Percentiles rank a stretch among this genome's conserved stretches.
Conservation (phyloP, 352 stramenopile genomes). For the Globisporangium alternatum region DNA sequence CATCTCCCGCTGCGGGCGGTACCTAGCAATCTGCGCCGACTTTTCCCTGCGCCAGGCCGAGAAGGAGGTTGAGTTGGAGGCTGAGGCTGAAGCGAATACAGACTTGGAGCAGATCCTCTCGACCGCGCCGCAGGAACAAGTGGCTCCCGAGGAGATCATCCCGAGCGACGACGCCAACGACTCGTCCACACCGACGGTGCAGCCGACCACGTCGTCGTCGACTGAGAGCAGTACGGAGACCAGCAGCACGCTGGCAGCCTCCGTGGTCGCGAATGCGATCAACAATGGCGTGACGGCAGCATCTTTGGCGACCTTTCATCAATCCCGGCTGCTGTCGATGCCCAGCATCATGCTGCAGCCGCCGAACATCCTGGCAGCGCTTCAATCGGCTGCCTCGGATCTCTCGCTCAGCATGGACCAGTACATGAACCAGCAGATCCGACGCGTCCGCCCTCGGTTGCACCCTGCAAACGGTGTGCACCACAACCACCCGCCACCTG, state of each 20-base stretch:
- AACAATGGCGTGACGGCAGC: constrained; percentile 12
- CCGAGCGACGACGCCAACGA: constrained; percentile 67
- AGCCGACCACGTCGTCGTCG: constrained; percentile 24
- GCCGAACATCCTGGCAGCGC: constrained; percentile 55
- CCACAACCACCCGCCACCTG: constrained; percentile 23
- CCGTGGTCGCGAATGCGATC: constrained; percentile 11
- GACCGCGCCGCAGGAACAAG: constrained; percentile 54
- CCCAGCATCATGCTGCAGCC: constrained; percentile 32
- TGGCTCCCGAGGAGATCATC: constrained; percentile 40
- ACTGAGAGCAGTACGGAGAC: constrained; percentile 5
- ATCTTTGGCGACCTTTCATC: constrained; percentile 14
- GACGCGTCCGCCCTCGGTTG: constrained; percentile 67
- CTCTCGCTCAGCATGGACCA: constrained; percentile 71
- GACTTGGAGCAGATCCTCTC: constrained; percentile 77
- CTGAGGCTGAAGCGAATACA: constrained; percentile 63
- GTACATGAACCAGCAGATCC: constrained; percentile 83
- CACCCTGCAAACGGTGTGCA: constrained; percentile 26
- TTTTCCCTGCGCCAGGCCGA: constrained; percentile 90
- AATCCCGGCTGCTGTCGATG: constrained; percentile 17
- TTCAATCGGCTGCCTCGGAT: constrained; percentile 61
- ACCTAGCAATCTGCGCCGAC: constrained; percentile 94
- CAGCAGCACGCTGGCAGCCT: constrained; percentile 6
- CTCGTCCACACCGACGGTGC: constrained; percentile 40
- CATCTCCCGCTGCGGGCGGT: constrained; percentile 92
- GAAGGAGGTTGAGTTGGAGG: constrained; percentile 79